Percentiles rank a stretch among this genome's conserved stretches.
Evolutionary conservation across 768 basidiomycete species (phyloP).

Genomic region (Russula compacta): DNA sequence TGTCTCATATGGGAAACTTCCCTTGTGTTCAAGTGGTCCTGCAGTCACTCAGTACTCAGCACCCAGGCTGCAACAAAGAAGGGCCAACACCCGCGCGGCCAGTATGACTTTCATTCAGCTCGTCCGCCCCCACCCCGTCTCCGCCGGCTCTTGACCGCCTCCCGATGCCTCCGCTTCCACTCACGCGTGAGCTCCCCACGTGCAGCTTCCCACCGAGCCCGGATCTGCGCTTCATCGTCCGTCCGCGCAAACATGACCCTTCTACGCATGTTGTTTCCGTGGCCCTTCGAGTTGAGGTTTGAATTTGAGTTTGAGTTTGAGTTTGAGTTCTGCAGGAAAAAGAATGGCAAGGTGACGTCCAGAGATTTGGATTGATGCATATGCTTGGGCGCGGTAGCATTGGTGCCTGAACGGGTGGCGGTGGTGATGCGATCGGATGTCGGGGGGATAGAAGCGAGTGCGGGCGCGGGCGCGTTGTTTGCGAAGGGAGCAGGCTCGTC

Average conservation of each 20-base stretch:
- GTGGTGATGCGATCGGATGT: background rate
- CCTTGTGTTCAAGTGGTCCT: too few species aligned
- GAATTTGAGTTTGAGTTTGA: background rate
- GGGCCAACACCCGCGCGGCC: too few species aligned
- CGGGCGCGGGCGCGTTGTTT: background rate
- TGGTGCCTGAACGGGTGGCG: background rate
- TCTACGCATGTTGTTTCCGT: slow-evolving; percentile 26
- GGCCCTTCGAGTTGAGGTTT: background rate
- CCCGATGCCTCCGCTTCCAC: slow-evolving; percentile 71
- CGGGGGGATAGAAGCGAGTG: background rate
- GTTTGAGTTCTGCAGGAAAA: slow-evolving; percentile 5
- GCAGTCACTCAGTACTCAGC: too few species aligned
- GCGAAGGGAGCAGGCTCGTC: slow-evolving; percentile 26
- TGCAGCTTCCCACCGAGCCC: slow-evolving; percentile 59
- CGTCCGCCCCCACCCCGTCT: slow-evolving; percentile 42
- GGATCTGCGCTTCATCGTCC: slow-evolving; percentile 50
- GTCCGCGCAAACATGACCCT: slow-evolving; percentile 41
- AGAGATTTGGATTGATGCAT: background rate
- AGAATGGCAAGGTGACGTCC: slow-evolving; percentile 12
- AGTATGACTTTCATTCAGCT: slow-evolving; percentile 19
- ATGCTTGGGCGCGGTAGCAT: background rate
- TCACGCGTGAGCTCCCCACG: slow-evolving; percentile 59
- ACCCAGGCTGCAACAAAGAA: too few species aligned
- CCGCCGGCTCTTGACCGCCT: slow-evolving; percentile 58
- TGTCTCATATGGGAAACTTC: too few species aligned